Base-by-base conservation (phyloP, 2,329 filamentous ascomycete genomes). In the Penicillium sp. region DNA sequence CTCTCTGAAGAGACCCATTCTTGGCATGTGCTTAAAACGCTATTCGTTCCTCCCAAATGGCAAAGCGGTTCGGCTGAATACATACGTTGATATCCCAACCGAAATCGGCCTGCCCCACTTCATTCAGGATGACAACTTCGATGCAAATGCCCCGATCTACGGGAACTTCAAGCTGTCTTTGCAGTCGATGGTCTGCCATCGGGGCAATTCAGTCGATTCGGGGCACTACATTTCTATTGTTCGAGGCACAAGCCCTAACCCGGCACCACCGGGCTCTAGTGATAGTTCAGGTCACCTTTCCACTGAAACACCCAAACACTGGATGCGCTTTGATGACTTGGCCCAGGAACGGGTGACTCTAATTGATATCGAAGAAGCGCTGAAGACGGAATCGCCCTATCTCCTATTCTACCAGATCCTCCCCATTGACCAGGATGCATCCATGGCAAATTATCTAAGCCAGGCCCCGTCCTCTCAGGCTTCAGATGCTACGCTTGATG, bases 271-370 rank as follows among this genome's bases (percentile, higher is more conserved):
- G 24, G 66, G 65, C 43, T 67, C 66, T 3, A 64, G 63, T 52
- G 66, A 51, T 43, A 48, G 64, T 26, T 60, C 62, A 11, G 65
- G 71, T 21, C 58, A 62, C 6, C 64, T 70, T 14, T 64, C 65
- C 13, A 82, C 86, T 55, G 90, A 91, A 65, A 81, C 87, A 57
- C 84, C 89, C 60, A 86, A 89, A 13, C 85, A 87, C 61, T 99
- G 95, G 95, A 87, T 96, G 71, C 89, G 88, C 37, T 97, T 96
- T 66, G 95, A 99, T 70, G 95, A 99, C 71, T 79, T 98, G n/a
- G 78, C 85, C 1, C 79, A 84, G 35, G 82, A 87, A 55, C 85
- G 93, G 26, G 89, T 98, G 3, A 82, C 82, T 0, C 82, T 89
- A 54, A 87, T 97, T 49, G 86, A 96, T 67, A 89, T 97, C 61